Base-by-base conservation (phyloP, 108 stramenopile genomes). In the Epipyxis sp. region DNA sequence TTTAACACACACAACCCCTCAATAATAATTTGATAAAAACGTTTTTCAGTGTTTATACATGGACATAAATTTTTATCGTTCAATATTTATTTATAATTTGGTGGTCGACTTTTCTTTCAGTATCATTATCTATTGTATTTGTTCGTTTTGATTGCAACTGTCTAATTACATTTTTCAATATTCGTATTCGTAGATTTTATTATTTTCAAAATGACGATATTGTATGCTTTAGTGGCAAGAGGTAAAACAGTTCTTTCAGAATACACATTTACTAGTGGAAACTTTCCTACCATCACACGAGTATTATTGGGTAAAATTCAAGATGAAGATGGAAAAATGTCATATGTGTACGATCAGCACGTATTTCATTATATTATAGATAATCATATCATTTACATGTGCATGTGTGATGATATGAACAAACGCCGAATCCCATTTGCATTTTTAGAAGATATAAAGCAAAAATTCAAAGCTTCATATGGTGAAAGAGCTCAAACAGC, bases 201-300 rank as follows among this genome's bases (percentile, higher is more conserved):
- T n/a, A n/a, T n/a, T n/a, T n/a, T n/a, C n/a, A n/a, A n/a, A n/a
- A 74, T 74, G 50, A 29, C 44, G 3, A 54, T 46, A n/a, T 87
- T 99, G 34, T 99, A 99, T 80, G 92, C 94, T 27, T 87, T 99
- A 32, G 87, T 99, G 34, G 97, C 98, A 34, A 87, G 97, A 40
- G 92, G 93, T 62, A 95, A 92, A 84, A 91, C 94, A 20, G 97
- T 98, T 45, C 87, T 99, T 34, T 94, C 95, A 20, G 98, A 99
- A 80, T 89, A 94, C 76, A 96, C 96, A 0, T 83, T 90, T 29
- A 88, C 93, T 40, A 90, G 91, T 39, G 95, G 86, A 0, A 99
- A 99, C 82, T 99, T 99, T 68, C 95, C 99, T 2, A 97, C 97
- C 0, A 92, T 99, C 3, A 97, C 99, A 0, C 83, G 97, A 44